Evolutionary conservation across 1,284 basidiomycete genomes (phyloP), one percentile per base, ranked within the genome.

Genomic region (Mycena citricolor): DNA sequence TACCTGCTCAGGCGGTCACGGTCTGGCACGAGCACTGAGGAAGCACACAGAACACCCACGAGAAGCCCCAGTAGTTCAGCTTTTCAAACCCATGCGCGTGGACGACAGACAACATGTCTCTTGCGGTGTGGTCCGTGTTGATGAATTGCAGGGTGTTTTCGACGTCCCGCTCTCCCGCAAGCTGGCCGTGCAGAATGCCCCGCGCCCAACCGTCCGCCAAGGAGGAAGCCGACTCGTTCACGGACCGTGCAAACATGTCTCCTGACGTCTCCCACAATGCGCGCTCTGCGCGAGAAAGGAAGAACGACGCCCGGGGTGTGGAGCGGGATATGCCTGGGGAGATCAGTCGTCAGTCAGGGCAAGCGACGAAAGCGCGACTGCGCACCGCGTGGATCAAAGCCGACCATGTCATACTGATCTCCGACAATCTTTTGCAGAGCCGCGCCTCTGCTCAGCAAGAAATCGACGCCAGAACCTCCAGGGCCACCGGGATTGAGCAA

Each of bases 401-500:
- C 59, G 22, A 68, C 47, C 13, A 66, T 46, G 37, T 66, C 65
- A 35, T 53, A 66, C 19, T 59, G 56, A 5, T 55, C 56, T 3
- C 63, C 63, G 4, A 65, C 19, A 10, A 53, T 41, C 10, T 22
- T 30, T 11, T 47, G 21, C 0, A 51, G 25, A 6, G 11, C 22
- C 1, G 17, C 4, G 11, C 51, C 55, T 13, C 13, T 14, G 0
- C n/a, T 8, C 11, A 17, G 21, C 12, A 54, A n/a, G 1, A 55
- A 17, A 6, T 50, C 42, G 8, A 65, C 58, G 14, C 65, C 64
- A 21, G 61, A 58, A 19, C 57, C 60, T 20, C 65, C 64, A 1
- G 64, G 65, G 3, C 63, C 47, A 45, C 64, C 65, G 7, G 65
- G 65, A 40, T 66, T 67, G 44, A 62, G 55, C 3, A 66, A 50